Evolutionary conservation across 305 asterid genomes (phyloP).

Genomic region (Lippia alba): DNA sequence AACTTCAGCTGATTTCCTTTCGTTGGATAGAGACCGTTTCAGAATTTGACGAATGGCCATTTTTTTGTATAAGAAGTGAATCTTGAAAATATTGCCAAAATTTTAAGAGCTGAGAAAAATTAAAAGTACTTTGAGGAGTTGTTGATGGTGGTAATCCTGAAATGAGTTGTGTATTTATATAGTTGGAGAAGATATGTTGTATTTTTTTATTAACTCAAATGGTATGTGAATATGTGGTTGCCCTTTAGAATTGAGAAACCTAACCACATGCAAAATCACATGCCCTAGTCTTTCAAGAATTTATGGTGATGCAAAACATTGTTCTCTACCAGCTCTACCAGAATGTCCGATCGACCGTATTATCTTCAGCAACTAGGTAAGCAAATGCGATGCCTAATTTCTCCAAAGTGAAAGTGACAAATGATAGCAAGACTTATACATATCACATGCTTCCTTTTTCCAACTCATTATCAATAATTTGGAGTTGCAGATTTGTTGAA

Average conservation of each 20-base stretch:
- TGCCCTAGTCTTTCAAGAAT: neutral
- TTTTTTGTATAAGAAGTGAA: neutral
- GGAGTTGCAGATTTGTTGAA: neutral
- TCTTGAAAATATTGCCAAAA: neutral
- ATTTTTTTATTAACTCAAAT: neutral
- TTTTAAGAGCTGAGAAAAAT: slow-evolving; percentile 5
- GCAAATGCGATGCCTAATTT: neutral
- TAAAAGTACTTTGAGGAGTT: neutral
- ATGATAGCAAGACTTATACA: neutral
- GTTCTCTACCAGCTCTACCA: neutral
- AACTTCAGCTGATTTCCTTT: slow-evolving; percentile 31
- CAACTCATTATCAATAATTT: neutral
- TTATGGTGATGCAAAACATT: neutral
- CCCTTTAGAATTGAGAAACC: neutral
- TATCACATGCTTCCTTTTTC: neutral
- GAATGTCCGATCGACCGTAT: neutral
- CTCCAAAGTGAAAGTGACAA: neutral
- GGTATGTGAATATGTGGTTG: neutral
- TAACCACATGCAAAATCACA: neutral
- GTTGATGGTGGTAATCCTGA: slow-evolving; percentile 18
- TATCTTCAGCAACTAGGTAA: no score
- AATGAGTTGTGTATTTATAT: slow-evolving; percentile 16
- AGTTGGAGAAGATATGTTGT: neutral
- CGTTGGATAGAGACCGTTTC: slow-evolving; percentile 35
- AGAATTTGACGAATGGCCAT: slow-evolving; percentile 40